phyloP scores from a whole-genome alignment of 768 basidiomycete genomes.

The Lactifluus piperatus region DNA sequence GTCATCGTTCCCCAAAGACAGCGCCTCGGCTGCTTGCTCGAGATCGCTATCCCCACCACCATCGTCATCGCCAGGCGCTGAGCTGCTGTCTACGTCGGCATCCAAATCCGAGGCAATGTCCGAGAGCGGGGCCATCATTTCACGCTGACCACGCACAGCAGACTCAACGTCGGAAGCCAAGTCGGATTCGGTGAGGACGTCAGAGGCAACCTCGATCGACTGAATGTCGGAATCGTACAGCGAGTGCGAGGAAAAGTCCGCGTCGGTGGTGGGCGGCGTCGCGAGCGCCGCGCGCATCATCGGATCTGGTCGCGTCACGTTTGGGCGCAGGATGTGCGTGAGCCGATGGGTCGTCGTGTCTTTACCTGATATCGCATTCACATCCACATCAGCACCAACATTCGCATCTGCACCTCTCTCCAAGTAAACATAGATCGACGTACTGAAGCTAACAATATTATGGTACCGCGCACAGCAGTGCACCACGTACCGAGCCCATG shows the following conservation, averaged over 20 bases:
- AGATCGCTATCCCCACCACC: slow-evolving; percentile 3
- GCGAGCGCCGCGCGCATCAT: slow-evolving; percentile 37
- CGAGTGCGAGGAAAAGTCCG: slow-evolving; percentile 44
- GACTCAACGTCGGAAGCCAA: slow-evolving; percentile 24
- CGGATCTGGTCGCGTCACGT: slow-evolving; percentile 53
- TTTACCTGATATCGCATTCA: slow-evolving; percentile 42
- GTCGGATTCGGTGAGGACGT: slow-evolving; percentile 21
- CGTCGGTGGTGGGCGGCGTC: slow-evolving; percentile 68
- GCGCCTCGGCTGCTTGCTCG: slow-evolving; percentile 21
- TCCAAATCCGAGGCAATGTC: slow-evolving; percentile 28
- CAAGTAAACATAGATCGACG: slow-evolving; percentile 24
- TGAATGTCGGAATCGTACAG: slow-evolving; percentile 36
- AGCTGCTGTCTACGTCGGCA: slow-evolving; percentile 22
- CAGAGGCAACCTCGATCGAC: slow-evolving; percentile 20
- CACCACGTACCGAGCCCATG: slow-evolving; percentile 72
- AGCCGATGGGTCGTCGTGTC: slow-evolving; percentile 47
- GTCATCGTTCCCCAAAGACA: slow-evolving; percentile 29
- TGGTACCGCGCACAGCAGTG: slow-evolving; percentile 79
- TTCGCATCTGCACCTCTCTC: background rate
- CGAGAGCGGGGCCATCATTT: slow-evolving; percentile 11
- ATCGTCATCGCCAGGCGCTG: background rate
- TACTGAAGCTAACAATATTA: slow-evolving; percentile 75
- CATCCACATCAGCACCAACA: background rate
- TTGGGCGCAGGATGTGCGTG: slow-evolving; percentile 76
- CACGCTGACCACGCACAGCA: background rate